Conservation (phyloP, 495 filamentous ascomycete genomes). For the Neurospora tetraspora region DNA sequence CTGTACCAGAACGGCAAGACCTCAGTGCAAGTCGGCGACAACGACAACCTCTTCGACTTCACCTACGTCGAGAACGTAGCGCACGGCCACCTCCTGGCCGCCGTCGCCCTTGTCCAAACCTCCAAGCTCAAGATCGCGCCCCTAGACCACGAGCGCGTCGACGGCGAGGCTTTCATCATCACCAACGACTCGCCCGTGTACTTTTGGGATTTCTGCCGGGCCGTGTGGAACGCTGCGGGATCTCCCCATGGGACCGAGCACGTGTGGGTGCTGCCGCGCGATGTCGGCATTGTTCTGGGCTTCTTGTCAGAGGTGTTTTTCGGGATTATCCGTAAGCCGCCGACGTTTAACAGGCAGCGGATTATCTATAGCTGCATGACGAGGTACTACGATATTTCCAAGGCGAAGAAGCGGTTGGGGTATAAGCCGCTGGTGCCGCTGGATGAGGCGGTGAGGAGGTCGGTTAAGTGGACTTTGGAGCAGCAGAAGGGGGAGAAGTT, state of each 20-base stretch:
- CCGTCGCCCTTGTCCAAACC: slow-evolving; percentile 58
- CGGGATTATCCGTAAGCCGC: slow-evolving; percentile 57
- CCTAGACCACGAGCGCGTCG: slow-evolving; percentile 68
- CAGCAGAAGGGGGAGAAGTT: slow-evolving; percentile 25
- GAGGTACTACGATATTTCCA: slow-evolving; percentile 75
- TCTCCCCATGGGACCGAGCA: slow-evolving; percentile 52
- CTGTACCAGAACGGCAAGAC: slow-evolving; percentile 56
- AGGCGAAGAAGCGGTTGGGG: slow-evolving; percentile 68
- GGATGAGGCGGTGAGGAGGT: slow-evolving; percentile 62
- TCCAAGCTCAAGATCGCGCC: slow-evolving; percentile 45
- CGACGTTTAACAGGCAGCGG: slow-evolving; percentile 62
- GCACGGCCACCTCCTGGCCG: slow-evolving; percentile 62
- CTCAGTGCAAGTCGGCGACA: slow-evolving; percentile 75
- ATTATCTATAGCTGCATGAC: slow-evolving; percentile 76
- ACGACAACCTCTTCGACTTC: slow-evolving; percentile 83
- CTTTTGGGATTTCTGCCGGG: slow-evolving; percentile 88
- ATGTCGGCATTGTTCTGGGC: slow-evolving; percentile 55
- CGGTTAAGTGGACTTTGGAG: slow-evolving; percentile 57
- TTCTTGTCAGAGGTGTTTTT: slow-evolving; percentile 58
- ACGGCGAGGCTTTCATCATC: slow-evolving; percentile 92
- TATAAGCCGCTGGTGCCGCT: slow-evolving; percentile 66
- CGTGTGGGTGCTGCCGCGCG: slow-evolving; percentile 59
- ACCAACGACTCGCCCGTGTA: slow-evolving; percentile 88
- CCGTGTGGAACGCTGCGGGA: slow-evolving; percentile 66
- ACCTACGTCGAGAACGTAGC: slow-evolving; percentile 73